Evolutionary conservation across 78 protist species (phyloP), one percentile per base, ranked within the genome.

Genomic region (Monocercomonoides exilis): DNA sequence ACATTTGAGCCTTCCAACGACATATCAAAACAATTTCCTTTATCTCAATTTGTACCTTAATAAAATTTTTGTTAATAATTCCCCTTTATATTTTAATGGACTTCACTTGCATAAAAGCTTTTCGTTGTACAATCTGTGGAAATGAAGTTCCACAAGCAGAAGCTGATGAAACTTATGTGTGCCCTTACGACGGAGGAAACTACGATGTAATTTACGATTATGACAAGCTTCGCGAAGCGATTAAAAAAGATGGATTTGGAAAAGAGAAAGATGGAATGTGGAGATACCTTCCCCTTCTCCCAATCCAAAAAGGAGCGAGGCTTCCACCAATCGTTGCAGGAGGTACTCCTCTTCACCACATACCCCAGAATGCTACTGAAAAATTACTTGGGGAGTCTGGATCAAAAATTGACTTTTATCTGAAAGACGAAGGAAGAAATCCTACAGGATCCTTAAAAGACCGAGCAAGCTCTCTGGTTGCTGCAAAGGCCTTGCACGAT

Each of bases 381-480:
- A 79, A 5, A 4, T 41, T 79, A 4, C 6, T 79, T 33, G 82
- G 82, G 42, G 6, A 21, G 5, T 4, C 82, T 32, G 82, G 6
- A 6, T 4, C 6, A 38, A 41, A 41, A 29, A 79, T 79, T 21
- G 82, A n/a, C 21, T 45, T 90, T 0, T 90, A 0, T 29, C 46
- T 90, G 42, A 90, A 90, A 45, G 84, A 87, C 87, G 92, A 90
- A 4, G 90, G 92, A 11, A 0, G 87, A 45, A 90, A 90, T 54
- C 92, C 92, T 42, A 86, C 90, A 43, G 92, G 84, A 2, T 80
- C 87, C 33, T 87, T 90, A 3, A 90, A 90, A 79, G 92, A 90
- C 44, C 42, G 92, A 2, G 92, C 92, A 32, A 63, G 85, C 44
- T 2, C 90, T 1, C 82, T 90, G n/a, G 33, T 90, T 1, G 90